Base-by-base conservation (phyloP, 495 filamentous ascomycete species). In the Hamigera avellanea region DNA sequence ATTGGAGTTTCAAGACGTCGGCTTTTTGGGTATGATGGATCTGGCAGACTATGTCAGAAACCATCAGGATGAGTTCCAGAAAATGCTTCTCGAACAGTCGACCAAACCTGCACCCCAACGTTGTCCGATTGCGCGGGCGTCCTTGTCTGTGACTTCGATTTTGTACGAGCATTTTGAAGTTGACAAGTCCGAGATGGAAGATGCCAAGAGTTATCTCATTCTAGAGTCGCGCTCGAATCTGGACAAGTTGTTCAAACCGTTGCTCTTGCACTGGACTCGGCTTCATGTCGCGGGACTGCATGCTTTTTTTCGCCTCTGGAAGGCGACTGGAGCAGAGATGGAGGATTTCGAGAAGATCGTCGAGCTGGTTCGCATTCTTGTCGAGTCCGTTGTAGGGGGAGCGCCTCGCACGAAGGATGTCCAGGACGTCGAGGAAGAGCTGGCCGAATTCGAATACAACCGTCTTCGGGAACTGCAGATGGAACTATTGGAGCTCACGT, bases 21-120 rank as follows among this genome's bases (percentile, higher is more conserved):
- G 91, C 1, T 96, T 89, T 52, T 58, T 99, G 28, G 91, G 93
- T 14, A 85, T 99, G 78, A 94, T 96, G 86, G 91, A 99, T 56
- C 52, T 96, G 49, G 87, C 85, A 6, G 87, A 96, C 56, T 99
- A 83, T 54, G 83, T 93, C 33, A 71, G 80, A 45, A 93, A 83
- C 50, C 76, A 93, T 44, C 85, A 94, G 50, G 86, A 95, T 53
- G 76, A 76, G 23, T 96, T 91, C 46, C 89, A 93, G 48, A 94
- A 89, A 57, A 61, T 88, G 44, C 68, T 99, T 25, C 63, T 95
- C 16, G 91, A 99, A 56, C 88, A 99, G 57, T 83, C 84, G 4
- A 76, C 78, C 9, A 76, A 77, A 50, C 71, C 81, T 5, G 36
- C 70, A 7, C 64, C 75, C 35, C 76, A 86, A 44, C 71, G 89